Base-by-base conservation (phyloP, 169 alveolate genomes). In the Babesia bigemina region DNA sequence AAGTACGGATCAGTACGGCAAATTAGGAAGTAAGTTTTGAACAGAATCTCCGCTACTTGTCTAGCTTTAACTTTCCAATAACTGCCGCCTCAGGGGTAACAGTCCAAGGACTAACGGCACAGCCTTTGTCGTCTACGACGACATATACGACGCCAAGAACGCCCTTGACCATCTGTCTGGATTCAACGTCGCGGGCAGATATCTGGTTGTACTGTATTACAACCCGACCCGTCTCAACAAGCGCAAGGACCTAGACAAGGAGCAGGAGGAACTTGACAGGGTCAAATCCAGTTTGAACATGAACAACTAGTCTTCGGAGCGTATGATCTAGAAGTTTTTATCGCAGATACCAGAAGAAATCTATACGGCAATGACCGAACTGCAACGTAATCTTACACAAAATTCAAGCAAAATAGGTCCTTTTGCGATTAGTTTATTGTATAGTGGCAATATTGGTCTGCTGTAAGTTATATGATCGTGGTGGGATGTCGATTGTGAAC, bases 81-180 rank as follows among this genome's bases (percentile, higher is more conserved):
- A 33, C 39, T 33, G 39, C 56, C 17, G 53, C 7, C 49, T 56
- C 75, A 91, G 97, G 77, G 98, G 98, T 44, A 84, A 90, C 74
- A 73, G 94, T 60, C 95, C 92, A 65, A 93, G 92, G 65, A 96
- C 96, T 7, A 96, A 88, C 88, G 99, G 99, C 53, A 96, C 98
- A 8, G 98, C 99, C 48, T 96, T 95, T 85, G 99, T 98, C 28
- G 98, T 97, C 14, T 98, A 97, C 92, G 99, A 98, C 65, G 99
- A 98, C 86, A 94, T 97, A 52, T 96, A 93, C 66, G 99, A 98
- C 85, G 99, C 99, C 16, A 96, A 96, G 85, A 97, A 94, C 76
- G 99, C 99, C n/a, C 95, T 97, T 48, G 99, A 96, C 57, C 98
- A 96, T 84, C 93, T 98, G 59, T 93, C 97, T 24, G 99, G 99